Evolutionary conservation across 1,284 basidiomycete genomes (phyloP), one percentile per base, ranked within the genome.

Genomic region (Rhodotorula sp.): DNA sequence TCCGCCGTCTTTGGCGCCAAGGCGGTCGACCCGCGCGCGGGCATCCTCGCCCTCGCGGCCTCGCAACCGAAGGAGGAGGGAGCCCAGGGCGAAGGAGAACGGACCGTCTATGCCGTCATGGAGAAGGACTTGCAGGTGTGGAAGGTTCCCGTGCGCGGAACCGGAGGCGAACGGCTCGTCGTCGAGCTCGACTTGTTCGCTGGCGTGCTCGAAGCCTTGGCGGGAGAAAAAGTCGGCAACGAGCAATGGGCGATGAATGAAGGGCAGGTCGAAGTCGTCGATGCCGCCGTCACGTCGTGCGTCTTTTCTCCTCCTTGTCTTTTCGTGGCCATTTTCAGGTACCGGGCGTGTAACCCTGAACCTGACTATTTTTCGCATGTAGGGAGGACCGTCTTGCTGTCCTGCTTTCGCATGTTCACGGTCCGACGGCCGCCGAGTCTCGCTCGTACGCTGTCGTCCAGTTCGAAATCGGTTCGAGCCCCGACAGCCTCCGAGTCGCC

Each of bases 121-220:
- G 75, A 77, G 54, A 73, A 70, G 59, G 67, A 59, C 33, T 67
- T 71, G 14, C 76, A 77, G 56, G 69, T 72, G 6, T 77, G 76
- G 76, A 46, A 51, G 15, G 60, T 75, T 4, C 69, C 72, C 2
- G 48, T 51, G 24, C 53, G 63, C 5, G 55, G 60, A 2, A 22
- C 42, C 5, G 69, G 68, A 29, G 74, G 75, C 20, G 74, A 74
- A 60, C 33, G 69, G n/a, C 55, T 76, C 46, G 64, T 72, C 29
- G 70, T 63, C 8, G 76, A 77, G 55, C 60, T 67, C 29, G 76
- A 77, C 60, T 22, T 77, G 29, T 75, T 73, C 44, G 69, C 67
- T 5, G 66, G 53, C 5, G 22, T 77, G 1, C 62, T 72, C 29
- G 68, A 73, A 42, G 70, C 68, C 26, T 26, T 75, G 18, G 61